Evolutionary conservation across 768 basidiomycete species (phyloP).

Genomic region (Psilocybe cyanescens): DNA sequence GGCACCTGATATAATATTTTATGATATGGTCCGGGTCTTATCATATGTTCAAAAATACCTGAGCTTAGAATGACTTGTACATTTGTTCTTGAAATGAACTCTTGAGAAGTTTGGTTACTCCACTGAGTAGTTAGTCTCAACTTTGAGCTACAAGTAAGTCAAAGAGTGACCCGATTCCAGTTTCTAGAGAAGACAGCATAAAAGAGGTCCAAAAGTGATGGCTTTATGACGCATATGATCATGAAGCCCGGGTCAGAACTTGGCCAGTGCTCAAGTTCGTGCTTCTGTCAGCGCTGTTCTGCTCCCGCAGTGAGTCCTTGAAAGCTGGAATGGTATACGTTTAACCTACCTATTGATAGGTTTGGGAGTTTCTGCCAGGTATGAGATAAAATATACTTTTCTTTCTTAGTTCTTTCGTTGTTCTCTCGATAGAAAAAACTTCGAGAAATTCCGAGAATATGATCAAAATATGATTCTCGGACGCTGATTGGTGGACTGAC

Average conservation of each 20-base stretch:
- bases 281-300: background rate
- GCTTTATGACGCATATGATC: too few relatives aligned
- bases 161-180: too few relatives aligned
- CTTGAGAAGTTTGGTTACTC: background rate
- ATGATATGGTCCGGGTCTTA: background rate
- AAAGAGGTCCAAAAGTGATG: too few relatives aligned
- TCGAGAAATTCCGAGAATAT: background rate
- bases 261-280: too few relatives aligned
- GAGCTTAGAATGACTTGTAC: background rate
- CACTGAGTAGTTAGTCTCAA: too few relatives aligned
- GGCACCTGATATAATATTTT: background rate
- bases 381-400: background rate
- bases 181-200: too few relatives aligned
- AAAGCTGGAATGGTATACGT: background rate
- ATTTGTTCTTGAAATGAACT: background rate
- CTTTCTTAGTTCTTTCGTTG: background rate
- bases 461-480: background rate
- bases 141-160: too few relatives aligned
- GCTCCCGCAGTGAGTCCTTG: background rate
- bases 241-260: too few relatives aligned
- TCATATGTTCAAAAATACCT: background rate
- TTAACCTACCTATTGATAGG: background rate
- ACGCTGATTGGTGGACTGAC: background rate
- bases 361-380: background rate
- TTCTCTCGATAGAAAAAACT: background rate